phyloP scores from a whole-genome alignment of 2,329 filamentous ascomycete species.

The Aspergillus quadrilineatus region DNA sequence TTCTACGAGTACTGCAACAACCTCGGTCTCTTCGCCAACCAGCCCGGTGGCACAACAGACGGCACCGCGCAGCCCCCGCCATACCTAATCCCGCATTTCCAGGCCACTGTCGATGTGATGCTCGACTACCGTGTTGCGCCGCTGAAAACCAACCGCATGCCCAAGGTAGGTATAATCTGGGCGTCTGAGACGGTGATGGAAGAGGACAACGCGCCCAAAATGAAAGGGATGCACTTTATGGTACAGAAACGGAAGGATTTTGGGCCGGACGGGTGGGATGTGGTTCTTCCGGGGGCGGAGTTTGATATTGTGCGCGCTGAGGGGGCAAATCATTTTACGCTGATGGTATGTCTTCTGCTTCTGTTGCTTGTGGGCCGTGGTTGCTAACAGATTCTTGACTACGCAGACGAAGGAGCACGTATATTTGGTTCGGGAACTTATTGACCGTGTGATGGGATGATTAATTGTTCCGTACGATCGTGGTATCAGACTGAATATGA shows the following conservation, averaged over 20 bases:
- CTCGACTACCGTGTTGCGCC: conserved; percentile 1
- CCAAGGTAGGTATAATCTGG: conserved; percentile 5
- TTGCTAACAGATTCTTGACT: neutral
- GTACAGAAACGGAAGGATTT: conserved; percentile 4
- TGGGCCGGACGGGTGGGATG: conserved; percentile 5
- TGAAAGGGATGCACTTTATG: conserved; percentile 9
- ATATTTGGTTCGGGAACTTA: conserved; percentile 3
- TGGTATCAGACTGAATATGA: too few relatives aligned
- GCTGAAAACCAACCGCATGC: conserved; percentile 1
- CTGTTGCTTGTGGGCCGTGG: too few relatives aligned
- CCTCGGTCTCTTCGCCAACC: conserved; percentile 2
- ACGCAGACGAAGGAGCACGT: conserved; percentile 1
- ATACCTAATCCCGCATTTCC: conserved; percentile 4
- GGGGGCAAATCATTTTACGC: conserved; percentile 3
- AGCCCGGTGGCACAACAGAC: neutral
- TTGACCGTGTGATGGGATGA: conserved; percentile 1
- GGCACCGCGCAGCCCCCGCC: neutral
- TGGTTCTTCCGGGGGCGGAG: neutral
- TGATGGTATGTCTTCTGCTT: neutral
- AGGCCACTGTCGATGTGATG: conserved; percentile 7
- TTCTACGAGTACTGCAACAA: conserved; percentile 4
- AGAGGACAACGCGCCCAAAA: neutral
- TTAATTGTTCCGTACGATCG: too few relatives aligned
- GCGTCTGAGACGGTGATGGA: conserved; percentile 5
- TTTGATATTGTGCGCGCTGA: neutral